phyloP scores from a whole-genome alignment of 257 asterid genomes.

The Solanum piurae region DNA sequence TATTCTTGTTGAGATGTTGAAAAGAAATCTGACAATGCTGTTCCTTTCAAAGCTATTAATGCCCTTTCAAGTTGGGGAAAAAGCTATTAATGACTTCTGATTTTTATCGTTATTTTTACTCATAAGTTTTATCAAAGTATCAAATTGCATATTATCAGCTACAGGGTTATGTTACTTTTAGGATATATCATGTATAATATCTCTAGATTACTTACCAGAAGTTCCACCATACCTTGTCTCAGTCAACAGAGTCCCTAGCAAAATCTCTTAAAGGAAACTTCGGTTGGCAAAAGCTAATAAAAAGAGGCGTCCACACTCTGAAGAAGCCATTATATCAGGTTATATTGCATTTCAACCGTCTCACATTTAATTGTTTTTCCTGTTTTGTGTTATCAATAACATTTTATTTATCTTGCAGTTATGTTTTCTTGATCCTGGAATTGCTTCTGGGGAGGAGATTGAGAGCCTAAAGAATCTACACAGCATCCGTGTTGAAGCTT shows the following conservation, averaged over 20 bases:
- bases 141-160: not conserved
- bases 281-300: constrained; percentile 77
- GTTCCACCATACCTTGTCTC: constrained; percentile 3
- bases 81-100: not conserved
- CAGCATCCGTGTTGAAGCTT: constrained; percentile 43
- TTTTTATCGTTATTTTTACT: not conserved
- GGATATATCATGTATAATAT: not conserved
- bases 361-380: not conserved
- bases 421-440: constrained; percentile 70
- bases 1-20: not conserved
- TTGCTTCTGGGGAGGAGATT: constrained; percentile 60
- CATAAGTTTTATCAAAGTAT: not conserved
- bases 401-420: constrained; percentile 31
- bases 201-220: not conserved
- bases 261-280: constrained; percentile 22
- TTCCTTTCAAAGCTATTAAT: not conserved
- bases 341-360: not conserved
- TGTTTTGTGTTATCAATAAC: not conserved
- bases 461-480: constrained; percentile 55
- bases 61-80: not conserved
- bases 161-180: not conserved
- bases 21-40: not conserved
- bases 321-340: constrained; percentile 77
- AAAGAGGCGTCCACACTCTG: constrained; percentile 83
- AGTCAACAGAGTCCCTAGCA: constrained; percentile 50